Conservation (phyloP, 192 early-diverging fungal species). For the Mortierella hygrophila region DNA sequence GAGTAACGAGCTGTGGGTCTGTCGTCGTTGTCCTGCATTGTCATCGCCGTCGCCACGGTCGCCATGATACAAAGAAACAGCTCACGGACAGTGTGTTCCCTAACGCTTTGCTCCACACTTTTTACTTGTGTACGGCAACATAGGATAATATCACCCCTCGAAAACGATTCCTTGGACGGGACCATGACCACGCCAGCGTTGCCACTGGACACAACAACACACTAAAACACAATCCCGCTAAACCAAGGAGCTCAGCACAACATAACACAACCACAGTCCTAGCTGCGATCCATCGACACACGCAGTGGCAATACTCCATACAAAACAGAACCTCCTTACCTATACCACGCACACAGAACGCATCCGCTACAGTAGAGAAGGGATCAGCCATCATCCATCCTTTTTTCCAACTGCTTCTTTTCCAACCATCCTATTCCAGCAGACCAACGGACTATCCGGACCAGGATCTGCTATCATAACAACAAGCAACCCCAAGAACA, state of each 20-base stretch:
- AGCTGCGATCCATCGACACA: constrained; percentile 1
- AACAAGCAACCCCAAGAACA: neutral
- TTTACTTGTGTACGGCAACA: neutral
- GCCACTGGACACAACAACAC: constrained; percentile 5
- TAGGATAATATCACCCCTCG: constrained; percentile 5
- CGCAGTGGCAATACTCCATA: neutral
- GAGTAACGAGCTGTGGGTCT: neutral
- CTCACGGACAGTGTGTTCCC: neutral
- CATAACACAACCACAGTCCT: neutral
- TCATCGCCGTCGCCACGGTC: neutral
- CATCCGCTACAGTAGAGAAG: neutral
- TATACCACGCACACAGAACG: neutral
- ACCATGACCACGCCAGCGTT: constrained; percentile 9
- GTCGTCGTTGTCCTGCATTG: neutral
- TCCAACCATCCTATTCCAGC: neutral
- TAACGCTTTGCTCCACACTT: constrained; percentile 10
- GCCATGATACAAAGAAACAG: neutral
- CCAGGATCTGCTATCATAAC: neutral
- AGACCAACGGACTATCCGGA: neutral
- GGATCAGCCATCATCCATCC: neutral
- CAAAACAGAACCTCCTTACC: neutral
- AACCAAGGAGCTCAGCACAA: neutral
- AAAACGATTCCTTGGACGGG: neutral
- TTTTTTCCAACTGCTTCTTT: neutral
- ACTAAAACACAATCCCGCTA: neutral